phyloP scores from a whole-genome alignment of 176 grass and related monocot genomes.

The Miscanthus lutarioriparius region DNA sequence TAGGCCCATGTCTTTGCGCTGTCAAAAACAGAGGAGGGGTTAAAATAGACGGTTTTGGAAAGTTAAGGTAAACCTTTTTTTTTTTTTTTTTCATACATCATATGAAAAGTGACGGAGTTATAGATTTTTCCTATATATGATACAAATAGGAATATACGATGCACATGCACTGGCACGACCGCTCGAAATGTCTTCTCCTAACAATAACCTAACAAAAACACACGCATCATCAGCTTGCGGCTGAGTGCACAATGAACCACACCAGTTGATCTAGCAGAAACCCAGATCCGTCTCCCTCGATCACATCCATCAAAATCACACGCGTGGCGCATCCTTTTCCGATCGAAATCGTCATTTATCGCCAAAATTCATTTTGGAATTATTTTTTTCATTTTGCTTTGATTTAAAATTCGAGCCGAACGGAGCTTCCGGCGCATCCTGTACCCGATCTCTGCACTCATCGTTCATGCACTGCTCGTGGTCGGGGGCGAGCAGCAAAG shows the following conservation, averaged over 20 bases:
- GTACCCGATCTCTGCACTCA: not conserved
- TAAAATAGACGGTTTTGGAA: no score
- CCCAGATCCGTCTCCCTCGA: not conserved
- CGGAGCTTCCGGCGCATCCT: conserved; percentile 8
- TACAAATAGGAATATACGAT: no score
- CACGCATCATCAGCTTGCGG: not conserved
- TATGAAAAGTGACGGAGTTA: no score
- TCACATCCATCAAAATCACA: not conserved
- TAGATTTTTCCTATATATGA: no score
- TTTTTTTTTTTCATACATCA: no score
- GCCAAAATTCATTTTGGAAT: no score
- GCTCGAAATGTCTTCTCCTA: not conserved
- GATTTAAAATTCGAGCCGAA: no score
- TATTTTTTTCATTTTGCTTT: no score
- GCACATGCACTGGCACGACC: not conserved
- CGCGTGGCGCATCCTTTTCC: not conserved
- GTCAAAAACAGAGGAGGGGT: no score
- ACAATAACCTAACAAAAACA: not conserved
- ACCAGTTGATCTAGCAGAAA: not conserved
- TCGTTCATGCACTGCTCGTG: conserved; percentile 1
- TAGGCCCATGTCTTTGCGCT: no score
- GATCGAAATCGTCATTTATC: no score
- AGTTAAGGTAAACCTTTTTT: no score
- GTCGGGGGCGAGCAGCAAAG: not conserved
- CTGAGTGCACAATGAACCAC: not conserved